Evolutionary conservation across 2,329 filamentous ascomycete species (phyloP).

Genomic region (Bertia moriformis): DNA sequence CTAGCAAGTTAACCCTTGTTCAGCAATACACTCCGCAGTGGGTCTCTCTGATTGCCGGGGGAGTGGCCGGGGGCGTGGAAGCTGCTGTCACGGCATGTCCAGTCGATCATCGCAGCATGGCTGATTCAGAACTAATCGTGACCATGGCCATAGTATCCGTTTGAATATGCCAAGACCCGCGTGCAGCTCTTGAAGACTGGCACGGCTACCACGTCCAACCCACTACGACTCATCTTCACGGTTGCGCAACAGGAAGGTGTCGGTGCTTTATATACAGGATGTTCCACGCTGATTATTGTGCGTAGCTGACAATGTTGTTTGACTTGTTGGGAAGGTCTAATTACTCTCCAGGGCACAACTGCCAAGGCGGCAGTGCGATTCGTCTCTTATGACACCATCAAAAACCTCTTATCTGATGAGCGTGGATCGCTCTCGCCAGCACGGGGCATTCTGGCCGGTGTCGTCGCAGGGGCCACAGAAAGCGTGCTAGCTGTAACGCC

Average conservation of each 20-base stretch:
- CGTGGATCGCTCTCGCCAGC: conserved; percentile 38
- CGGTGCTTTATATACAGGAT: conserved; percentile 47
- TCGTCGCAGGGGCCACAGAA: conserved; percentile 46
- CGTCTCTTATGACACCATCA: conserved; percentile 51
- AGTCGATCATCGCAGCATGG: background rate
- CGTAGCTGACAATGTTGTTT: background rate
- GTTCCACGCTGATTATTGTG: conserved; percentile 36
- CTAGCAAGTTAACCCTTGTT: too few relatives aligned
- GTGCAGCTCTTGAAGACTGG: conserved; percentile 31
- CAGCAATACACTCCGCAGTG: conserved; percentile 20
- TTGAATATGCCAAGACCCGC: conserved; percentile 55
- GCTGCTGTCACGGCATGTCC: conserved; percentile 27
- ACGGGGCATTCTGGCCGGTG: conserved; percentile 46
- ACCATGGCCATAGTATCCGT: conserved; percentile 33
- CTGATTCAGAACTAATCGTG: background rate
- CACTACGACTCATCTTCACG: conserved; percentile 36
- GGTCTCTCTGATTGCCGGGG: conserved; percentile 32
- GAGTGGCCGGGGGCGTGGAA: conserved; percentile 35
- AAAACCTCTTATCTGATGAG: conserved; percentile 35
- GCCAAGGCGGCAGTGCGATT: conserved; percentile 55
- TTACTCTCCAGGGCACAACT: conserved; percentile 28
- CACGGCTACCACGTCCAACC: conserved; percentile 33
- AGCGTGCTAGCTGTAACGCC: conserved; percentile 53
- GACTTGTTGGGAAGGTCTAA: conserved; percentile 1
- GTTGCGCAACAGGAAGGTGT: conserved; percentile 41